phyloP scores from a whole-genome alignment of 805 yeast genomes.

The Yarrowia divulgata region DNA sequence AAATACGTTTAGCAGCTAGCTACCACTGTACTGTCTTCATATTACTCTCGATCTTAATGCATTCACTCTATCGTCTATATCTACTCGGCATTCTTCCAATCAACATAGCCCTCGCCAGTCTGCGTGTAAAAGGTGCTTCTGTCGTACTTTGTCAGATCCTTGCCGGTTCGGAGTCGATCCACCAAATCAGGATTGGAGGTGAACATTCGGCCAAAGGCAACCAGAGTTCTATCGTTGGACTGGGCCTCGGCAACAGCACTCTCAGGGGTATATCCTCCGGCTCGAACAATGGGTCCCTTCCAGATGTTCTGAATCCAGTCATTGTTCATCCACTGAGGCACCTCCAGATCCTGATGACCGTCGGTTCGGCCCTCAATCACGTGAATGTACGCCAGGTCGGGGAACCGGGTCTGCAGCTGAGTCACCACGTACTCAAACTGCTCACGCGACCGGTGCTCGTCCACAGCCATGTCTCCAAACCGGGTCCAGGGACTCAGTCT shows the following conservation, averaged over 20 bases:
- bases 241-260: not conserved
- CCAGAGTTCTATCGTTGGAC: not conserved
- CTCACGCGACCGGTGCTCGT: constrained; percentile 47
- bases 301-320: constrained; percentile 5
- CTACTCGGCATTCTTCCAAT: constrained; percentile 7
- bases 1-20: too few relatives aligned
- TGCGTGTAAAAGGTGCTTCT: constrained; percentile 19
- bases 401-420: constrained; percentile 54
- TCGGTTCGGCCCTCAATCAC: constrained; percentile 57
- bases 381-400: constrained; percentile 54
- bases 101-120: constrained; percentile 16
- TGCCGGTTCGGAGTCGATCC: not conserved
- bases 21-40: too few relatives aligned
- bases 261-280: constrained; percentile 16
- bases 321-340: constrained; percentile 10
- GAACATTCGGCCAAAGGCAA: constrained; percentile 6
- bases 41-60: too few relatives aligned
- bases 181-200: constrained; percentile 19
- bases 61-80: too few relatives aligned
- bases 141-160: constrained; percentile 10
- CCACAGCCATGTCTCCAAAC: constrained; percentile 47
- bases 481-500: constrained; percentile 54
- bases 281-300: constrained; percentile 10
- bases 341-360: constrained; percentile 37
- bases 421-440: constrained; percentile 54